A percentile compares a stretch with the other conserved stretches of the same genome.
These are phyloP conservation scores for Neospora caninum DNA, from an alignment of 169 alveolate species.

Conservation along the genomic window DNA sequence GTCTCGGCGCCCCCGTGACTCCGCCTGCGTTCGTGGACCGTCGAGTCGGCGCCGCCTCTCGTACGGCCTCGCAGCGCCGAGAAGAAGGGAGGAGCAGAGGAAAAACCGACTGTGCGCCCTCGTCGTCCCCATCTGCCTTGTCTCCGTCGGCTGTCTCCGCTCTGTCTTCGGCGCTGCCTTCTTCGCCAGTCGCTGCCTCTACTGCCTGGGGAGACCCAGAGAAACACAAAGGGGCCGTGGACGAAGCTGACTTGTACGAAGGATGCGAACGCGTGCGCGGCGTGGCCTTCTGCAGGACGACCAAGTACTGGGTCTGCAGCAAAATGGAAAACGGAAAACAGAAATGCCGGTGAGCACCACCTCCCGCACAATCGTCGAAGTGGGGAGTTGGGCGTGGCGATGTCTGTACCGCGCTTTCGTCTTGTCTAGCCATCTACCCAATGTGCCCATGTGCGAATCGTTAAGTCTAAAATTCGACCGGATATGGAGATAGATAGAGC, in stretches of 20 bases:
- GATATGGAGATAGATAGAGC: no score
- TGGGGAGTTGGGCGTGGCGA: no score
- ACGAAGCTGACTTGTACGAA: neutral
- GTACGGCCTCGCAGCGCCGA: neutral
- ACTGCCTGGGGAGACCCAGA: neutral
- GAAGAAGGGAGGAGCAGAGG: neutral
- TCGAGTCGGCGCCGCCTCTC: neutral
- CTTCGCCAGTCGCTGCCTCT: neutral
- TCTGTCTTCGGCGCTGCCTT: neutral
- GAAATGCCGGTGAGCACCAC: constrained; percentile 10
- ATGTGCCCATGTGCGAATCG: no score
- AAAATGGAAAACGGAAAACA: constrained; percentile 47
- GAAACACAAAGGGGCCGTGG: neutral
- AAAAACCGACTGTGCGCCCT: neutral
- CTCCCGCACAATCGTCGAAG: neutral
- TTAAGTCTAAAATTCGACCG: no score
- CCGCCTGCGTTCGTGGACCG: neutral
- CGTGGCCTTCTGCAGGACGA: constrained; percentile 50
- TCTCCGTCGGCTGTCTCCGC: neutral
- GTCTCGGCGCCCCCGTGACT: neutral
- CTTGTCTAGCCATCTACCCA: no score
- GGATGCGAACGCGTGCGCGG: constrained; percentile 26
- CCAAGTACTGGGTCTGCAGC: constrained; percentile 47
- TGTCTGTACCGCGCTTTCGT: no score
- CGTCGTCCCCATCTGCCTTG: neutral